phyloP scores from a whole-genome alignment of 345 rosid species.

The Hibiscus tridactylites region DNA sequence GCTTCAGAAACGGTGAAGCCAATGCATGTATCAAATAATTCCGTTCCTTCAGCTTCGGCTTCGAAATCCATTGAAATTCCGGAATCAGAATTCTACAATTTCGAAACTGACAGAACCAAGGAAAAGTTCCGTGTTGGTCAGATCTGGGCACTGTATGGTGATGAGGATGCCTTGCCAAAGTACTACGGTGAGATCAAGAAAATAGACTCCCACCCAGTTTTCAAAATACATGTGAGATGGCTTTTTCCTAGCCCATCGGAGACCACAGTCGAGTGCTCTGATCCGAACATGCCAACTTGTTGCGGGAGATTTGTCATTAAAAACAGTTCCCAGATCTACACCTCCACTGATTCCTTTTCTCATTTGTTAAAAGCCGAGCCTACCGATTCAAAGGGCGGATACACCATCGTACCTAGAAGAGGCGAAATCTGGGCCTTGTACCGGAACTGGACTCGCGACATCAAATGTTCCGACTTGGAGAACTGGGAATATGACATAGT shows the following conservation, averaged over 20 bases:
- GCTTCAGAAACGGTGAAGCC: constrained; percentile 18
- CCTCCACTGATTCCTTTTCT: constrained; percentile 26
- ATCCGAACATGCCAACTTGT: constrained; percentile 29
- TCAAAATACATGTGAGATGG: constrained; percentile 38
- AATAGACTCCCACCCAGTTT: constrained; percentile 18
- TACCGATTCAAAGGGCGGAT: constrained; percentile 21
- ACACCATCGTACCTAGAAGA: constrained; percentile 34
- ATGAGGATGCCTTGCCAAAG: constrained; percentile 65
- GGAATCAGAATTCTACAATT: constrained; percentile 48
- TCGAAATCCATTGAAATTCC: constrained; percentile 21
- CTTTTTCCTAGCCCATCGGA: constrained; percentile 21
- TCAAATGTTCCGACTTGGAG: constrained; percentile 35
- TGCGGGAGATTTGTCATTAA: constrained; percentile 44
- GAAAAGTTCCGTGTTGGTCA: constrained; percentile 49
- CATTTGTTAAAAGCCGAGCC: constrained; percentile 33
- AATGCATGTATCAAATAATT: constrained; percentile 8
- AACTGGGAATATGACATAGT: constrained; percentile 54
- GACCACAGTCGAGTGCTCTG: constrained; percentile 24
- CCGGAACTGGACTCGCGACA: constrained; percentile 34
- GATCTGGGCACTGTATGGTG: constrained; percentile 58
- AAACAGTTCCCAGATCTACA: constrained; percentile 17
- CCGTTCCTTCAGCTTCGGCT: constrained; percentile 5
- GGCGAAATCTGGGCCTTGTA: constrained; percentile 57
- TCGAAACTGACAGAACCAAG: constrained; percentile 35
- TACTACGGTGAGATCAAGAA: constrained; percentile 40